Percentiles rank a stretch among this genome's conserved stretches.
phyloP scores from a whole-genome alignment of 2,329 filamentous ascomycete species.

The Nakataea oryzae region DNA sequence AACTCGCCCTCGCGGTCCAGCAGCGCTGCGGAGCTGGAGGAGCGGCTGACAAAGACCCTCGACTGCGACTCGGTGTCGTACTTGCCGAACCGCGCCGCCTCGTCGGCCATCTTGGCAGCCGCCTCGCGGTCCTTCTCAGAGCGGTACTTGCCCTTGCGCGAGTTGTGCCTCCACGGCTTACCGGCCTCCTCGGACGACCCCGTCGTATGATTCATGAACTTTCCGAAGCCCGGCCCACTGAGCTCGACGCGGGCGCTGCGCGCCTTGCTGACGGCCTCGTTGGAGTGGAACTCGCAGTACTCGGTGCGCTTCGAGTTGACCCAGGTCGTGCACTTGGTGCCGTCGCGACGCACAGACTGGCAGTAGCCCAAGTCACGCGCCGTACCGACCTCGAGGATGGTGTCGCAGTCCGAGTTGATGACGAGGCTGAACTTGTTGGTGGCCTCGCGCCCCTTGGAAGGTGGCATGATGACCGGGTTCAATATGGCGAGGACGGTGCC shows the following conservation, averaged over 20 bases:
- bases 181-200: not conserved
- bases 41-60: conserved; percentile 39
- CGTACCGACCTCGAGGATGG: conserved; percentile 77
- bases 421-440: conserved; percentile 80
- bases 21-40: conserved; percentile 45
- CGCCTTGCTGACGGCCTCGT: conserved; percentile 63
- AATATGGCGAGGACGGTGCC: conserved; percentile 90
- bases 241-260: conserved; percentile 63
- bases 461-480: conserved; percentile 86
- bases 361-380: conserved; percentile 84
- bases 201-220: not conserved
- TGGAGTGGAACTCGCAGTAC: conserved; percentile 88
- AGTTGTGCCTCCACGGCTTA: conserved; percentile 2
- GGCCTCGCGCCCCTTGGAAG: conserved; percentile 61
- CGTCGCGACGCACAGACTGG: conserved; percentile 75
- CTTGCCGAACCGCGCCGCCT: conserved; percentile 6
- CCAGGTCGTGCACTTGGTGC: conserved; percentile 71
- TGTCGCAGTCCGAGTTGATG: conserved; percentile 77
- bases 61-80: conserved; percentile 50
- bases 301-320: conserved; percentile 81
- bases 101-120: conserved; percentile 16
- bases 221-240: conserved; percentile 54
- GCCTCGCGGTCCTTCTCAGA: conserved; percentile 13
- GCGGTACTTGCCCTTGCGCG: not conserved
- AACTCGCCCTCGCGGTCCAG: conserved; percentile 54